Base-by-base conservation (phyloP, 495 filamentous ascomycete species). In the Ramalina intermedia region DNA sequence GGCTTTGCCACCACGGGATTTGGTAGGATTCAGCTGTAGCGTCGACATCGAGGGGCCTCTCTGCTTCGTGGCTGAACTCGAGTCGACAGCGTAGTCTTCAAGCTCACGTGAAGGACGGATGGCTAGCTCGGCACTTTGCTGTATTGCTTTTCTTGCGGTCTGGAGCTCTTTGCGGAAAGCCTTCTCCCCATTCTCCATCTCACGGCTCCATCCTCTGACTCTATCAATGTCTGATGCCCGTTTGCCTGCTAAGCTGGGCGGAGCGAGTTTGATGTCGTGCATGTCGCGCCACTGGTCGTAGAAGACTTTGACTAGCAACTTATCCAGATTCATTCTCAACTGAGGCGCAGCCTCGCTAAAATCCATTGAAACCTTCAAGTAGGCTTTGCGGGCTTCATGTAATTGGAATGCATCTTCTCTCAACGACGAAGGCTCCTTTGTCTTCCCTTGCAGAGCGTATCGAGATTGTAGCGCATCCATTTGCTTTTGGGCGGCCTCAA, bases 371-470 rank as follows among this genome's bases (percentile, higher is more conserved):
- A 88, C 83, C 64, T 85, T 90, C 20, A 96, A 72, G 58, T 96
- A 98, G 16, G 80, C 78, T 63, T 88, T 90, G 43, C 90, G 79
- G 14, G 88, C 84, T 71, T 96, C 93, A 54, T 94, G 91, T 35
- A 98, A 79, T 62, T 91, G 82, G 58, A 96, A 98, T 0, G 93
- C 90, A 64, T 98, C 91, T 63, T 98, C 91, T 42, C 93, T 72
- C 46, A 98, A 69, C 1, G 86, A 74, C 12, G 87, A 94, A 6
- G 88, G 76, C 61, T 98, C 91, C 65, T 96, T 96, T 3, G 86
- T 82, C 66, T 94, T 98, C 27, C 80, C 82, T 64, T 95, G 90
- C 5, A 72, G 68, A 4, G 83, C 72, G 59, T 93, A 96, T 40
- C 88, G 75, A 27, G 86, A 74, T 38, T 93, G 71, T 11, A 85